Evolutionary conservation across 129 eudicot species (phyloP).

Genomic region (Deinandra increscens): DNA sequence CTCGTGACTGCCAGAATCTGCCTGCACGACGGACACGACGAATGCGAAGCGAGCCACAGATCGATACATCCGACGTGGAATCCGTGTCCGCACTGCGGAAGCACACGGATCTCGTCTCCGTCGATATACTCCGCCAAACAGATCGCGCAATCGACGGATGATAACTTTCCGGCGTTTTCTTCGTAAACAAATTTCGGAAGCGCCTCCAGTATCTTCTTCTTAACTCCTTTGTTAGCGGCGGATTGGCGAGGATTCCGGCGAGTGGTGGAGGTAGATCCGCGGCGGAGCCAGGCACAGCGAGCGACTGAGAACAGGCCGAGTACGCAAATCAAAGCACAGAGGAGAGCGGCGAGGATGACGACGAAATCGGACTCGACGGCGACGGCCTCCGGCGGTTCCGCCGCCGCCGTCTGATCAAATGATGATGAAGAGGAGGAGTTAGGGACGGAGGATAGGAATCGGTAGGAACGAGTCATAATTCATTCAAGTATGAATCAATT

Average conservation of each 20-base stretch:
- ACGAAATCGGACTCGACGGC: slow-evolving; percentile 22
- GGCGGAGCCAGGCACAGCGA: slow-evolving; percentile 76
- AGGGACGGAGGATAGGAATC: background rate
- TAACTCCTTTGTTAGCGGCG: slow-evolving; percentile 54
- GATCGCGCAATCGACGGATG: slow-evolving; percentile 39
- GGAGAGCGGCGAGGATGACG: slow-evolving; percentile 60
- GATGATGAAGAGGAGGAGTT: background rate
- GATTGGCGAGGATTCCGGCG: slow-evolving; percentile 20
- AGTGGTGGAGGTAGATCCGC: slow-evolving; percentile 18
- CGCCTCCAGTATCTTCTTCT: slow-evolving; percentile 47
- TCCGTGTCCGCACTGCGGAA: slow-evolving; percentile 50
- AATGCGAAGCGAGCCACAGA: slow-evolving; percentile 41
- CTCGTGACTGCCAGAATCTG: slow-evolving; percentile 26
- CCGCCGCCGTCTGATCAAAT: background rate
- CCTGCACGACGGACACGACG: slow-evolving; percentile 36
- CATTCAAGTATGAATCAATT: background rate
- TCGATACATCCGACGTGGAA: slow-evolving; percentile 52
- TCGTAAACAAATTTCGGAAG: slow-evolving; percentile 47
- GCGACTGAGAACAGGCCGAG: slow-evolving; percentile 64
- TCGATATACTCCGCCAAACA: slow-evolving; percentile 34
- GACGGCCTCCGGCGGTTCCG: slow-evolving; percentile 23
- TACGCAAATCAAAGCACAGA: slow-evolving; percentile 66
- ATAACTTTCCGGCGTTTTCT: background rate
- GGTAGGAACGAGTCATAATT: background rate
- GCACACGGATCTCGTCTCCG: slow-evolving; percentile 44